These are phyloP conservation scores for Aurinia saxatilis DNA, from an alignment of 345 rosid species.

Conservation along the genomic window DNA sequence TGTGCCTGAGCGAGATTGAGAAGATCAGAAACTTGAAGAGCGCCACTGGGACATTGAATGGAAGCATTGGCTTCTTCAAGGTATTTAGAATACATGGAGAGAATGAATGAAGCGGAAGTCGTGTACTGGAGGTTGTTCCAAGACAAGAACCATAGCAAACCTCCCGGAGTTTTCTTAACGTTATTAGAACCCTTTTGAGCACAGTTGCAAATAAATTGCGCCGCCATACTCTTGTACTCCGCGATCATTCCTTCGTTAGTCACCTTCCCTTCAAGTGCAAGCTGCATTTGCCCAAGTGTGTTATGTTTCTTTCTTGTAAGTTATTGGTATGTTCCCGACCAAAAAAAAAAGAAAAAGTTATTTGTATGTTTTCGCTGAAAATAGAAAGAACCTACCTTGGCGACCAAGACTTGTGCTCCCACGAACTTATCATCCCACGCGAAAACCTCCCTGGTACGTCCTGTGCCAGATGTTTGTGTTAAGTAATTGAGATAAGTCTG, in stretches of 20 bases:
- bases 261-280: constrained; percentile 46
- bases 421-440: constrained; percentile 94
- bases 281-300: constrained; percentile 32
- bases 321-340: neutral
- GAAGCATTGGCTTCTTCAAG: constrained; percentile 26
- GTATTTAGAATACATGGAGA: constrained; percentile 38
- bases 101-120: constrained; percentile 38
- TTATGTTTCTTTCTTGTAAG: neutral
- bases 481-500: constrained; percentile 57
- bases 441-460: constrained; percentile 65
- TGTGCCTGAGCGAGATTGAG: constrained; percentile 21
- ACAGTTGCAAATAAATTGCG: constrained; percentile 77
- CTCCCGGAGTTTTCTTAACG: constrained; percentile 39
- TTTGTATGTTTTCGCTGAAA: too few relatives aligned
- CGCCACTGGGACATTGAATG: constrained; percentile 34
- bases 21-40: constrained; percentile 30
- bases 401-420: constrained; percentile 80
- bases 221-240: constrained; percentile 86
- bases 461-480: constrained; percentile 48
- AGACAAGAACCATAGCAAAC: constrained; percentile 48
- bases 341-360: too few relatives aligned
- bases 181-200: constrained; percentile 66
- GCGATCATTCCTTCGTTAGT: constrained; percentile 26
- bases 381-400: constrained; percentile 57
- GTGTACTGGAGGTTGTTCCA: constrained; percentile 51